phyloP scores from a whole-genome alignment of 164 flowering plant species.

The Dillenia turbinata region DNA sequence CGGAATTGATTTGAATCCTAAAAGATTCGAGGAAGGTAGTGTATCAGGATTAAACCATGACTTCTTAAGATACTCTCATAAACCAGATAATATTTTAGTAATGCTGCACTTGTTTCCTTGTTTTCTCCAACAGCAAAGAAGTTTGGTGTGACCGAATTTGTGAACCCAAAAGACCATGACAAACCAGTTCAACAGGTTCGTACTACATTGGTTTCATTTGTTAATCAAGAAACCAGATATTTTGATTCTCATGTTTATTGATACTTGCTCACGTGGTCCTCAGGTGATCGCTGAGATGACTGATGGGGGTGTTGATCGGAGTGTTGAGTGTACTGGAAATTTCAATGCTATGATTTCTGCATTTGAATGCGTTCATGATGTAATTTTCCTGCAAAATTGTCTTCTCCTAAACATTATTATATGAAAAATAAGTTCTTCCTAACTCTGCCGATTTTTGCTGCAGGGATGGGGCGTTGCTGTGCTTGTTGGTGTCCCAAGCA shows the following conservation, averaged over 20 bases:
- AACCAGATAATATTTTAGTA: background rate
- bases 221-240: no score
- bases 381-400: slow-evolving; percentile 4
- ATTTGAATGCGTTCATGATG: slow-evolving; percentile 53
- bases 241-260: no score
- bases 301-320: slow-evolving; percentile 49
- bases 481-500: slow-evolving; percentile 60
- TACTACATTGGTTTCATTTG: background rate
- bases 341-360: slow-evolving; percentile 50
- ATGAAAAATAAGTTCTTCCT: background rate
- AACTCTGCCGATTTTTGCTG: slow-evolving; percentile 2
- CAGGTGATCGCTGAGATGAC: slow-evolving; percentile 60
- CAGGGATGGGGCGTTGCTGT: slow-evolving; percentile 82
- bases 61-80: background rate
- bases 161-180: slow-evolving; percentile 41
- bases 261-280: background rate
- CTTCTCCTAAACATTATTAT: background rate
- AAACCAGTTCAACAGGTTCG: slow-evolving; percentile 60
- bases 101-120: background rate
- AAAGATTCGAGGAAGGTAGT: slow-evolving; percentile 53
- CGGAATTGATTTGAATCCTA: slow-evolving; percentile 68
- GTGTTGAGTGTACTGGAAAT: slow-evolving; percentile 50
- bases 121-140: slow-evolving; percentile 35
- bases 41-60: background rate
- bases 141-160: slow-evolving; percentile 51